A percentile compares a stretch with the other conserved stretches of the same genome.
These are phyloP conservation scores for Mrakia frigida DNA, from an alignment of 768 basidiomycete species.

Conservation along the genomic window DNA sequence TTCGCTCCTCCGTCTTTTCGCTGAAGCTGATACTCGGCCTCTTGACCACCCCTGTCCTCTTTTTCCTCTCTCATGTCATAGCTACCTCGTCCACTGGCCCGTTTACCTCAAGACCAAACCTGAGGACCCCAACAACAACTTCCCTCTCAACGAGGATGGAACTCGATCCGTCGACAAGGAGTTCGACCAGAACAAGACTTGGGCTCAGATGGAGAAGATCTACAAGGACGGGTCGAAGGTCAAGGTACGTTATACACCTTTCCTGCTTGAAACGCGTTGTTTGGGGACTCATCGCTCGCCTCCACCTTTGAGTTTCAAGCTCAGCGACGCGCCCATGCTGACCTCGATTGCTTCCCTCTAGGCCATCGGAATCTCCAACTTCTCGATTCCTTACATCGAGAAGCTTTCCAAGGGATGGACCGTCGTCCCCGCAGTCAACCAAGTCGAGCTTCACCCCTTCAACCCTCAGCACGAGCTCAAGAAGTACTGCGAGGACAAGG, in stretches of 20 bases:
- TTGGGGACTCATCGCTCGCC: not conserved
- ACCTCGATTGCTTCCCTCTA: not conserved
- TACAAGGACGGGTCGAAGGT: constrained; percentile 21
- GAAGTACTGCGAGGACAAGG: constrained; percentile 61
- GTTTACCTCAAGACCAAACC: constrained; percentile 29
- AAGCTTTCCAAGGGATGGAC: constrained; percentile 65
- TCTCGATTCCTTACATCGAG: constrained; percentile 58
- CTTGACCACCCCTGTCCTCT: no score
- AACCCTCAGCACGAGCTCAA: constrained; percentile 54
- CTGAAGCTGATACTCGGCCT: not conserved
- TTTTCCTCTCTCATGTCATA: no score
- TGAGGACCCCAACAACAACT: constrained; percentile 14
- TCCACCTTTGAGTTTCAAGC: not conserved
- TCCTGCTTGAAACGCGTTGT: no score
- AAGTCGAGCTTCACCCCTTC: constrained; percentile 48
- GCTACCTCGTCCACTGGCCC: constrained; percentile 39
- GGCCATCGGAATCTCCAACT: constrained; percentile 73
- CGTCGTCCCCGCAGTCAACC: constrained; percentile 69
- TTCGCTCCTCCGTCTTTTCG: not conserved
- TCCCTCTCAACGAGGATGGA: constrained; percentile 34
- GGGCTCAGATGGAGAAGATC: constrained; percentile 39
- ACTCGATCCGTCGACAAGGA: constrained; percentile 33
- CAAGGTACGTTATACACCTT: not conserved
- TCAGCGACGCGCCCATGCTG: not conserved
- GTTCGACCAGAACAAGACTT: constrained; percentile 37